phyloP scores from a whole-genome alignment of 2,329 filamentous ascomycete species.

The Paraphoma chrysanthemicola region DNA sequence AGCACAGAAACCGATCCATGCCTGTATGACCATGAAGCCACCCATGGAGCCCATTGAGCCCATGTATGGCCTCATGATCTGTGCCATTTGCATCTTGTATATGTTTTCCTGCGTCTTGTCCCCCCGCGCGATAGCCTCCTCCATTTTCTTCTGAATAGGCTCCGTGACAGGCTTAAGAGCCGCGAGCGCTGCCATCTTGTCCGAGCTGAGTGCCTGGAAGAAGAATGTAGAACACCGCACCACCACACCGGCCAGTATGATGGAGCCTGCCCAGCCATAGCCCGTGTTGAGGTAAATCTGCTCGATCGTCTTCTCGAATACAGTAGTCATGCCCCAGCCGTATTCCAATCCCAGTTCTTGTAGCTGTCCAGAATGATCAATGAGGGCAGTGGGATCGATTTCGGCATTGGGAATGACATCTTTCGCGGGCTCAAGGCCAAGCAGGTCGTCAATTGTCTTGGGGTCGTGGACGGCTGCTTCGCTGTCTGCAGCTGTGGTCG shows the following conservation, averaged over 20 bases:
- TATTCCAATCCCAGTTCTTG: slow-evolving; percentile 84
- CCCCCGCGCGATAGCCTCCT: slow-evolving; percentile 48
- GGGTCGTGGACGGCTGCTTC: slow-evolving; percentile 11
- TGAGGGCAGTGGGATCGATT: slow-evolving; percentile 61
- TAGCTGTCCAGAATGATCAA: slow-evolving; percentile 82
- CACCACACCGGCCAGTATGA: slow-evolving; percentile 69
- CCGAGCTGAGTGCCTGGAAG: slow-evolving; percentile 67
- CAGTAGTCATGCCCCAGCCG: slow-evolving; percentile 77
- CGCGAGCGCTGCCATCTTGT: slow-evolving; percentile 68
- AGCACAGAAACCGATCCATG: slow-evolving; percentile 79
- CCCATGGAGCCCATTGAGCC: slow-evolving; percentile 49
- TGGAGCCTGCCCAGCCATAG: slow-evolving; percentile 82
- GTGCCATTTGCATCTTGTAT: slow-evolving; percentile 56
- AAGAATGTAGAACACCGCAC: slow-evolving; percentile 70
- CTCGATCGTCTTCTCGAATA: slow-evolving; percentile 80
- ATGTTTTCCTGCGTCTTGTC: slow-evolving; percentile 51
- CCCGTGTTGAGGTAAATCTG: slow-evolving; percentile 78
- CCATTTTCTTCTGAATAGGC: slow-evolving; percentile 65
- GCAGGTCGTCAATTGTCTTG: slow-evolving; percentile 30
- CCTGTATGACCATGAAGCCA: slow-evolving; percentile 64
- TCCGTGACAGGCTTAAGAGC: slow-evolving; percentile 64
- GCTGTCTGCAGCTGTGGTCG: slow-evolving; percentile 11
- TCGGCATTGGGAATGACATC: slow-evolving; percentile 19
- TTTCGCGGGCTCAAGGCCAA: slow-evolving; percentile 19
- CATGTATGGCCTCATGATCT: slow-evolving; percentile 55